A percentile compares a stretch with the other conserved stretches of the same genome.
Conservation (phyloP, 2,329 filamentous ascomycete species). For the Fonsecaea monophora region DNA sequence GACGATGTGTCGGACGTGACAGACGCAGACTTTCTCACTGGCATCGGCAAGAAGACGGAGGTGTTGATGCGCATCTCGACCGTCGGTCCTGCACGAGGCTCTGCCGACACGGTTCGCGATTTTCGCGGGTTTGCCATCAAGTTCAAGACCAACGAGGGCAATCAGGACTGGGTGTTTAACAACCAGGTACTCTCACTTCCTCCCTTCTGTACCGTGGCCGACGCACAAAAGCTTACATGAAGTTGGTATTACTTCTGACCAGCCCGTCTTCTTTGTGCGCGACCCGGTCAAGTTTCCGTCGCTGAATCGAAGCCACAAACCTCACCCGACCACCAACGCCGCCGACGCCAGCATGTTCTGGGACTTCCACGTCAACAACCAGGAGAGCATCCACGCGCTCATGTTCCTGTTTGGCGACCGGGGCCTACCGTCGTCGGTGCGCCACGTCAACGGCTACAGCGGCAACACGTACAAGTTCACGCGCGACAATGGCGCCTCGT, state of each 20-base stretch:
- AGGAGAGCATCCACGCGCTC: conserved; percentile 67
- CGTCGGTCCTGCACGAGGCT: conserved; percentile 54
- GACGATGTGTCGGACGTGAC: conserved; percentile 64
- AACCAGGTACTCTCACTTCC: conserved; percentile 40
- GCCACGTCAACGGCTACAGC: conserved; percentile 72
- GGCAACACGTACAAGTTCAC: conserved; percentile 72
- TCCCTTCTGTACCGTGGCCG: background rate
- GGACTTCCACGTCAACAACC: conserved; percentile 68
- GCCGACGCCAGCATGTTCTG: conserved; percentile 74
- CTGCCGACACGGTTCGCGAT: conserved; percentile 53
- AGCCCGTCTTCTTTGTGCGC: conserved; percentile 73
- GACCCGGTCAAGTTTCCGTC: conserved; percentile 76
- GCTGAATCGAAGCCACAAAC: conserved; percentile 77
- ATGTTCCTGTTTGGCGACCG: conserved; percentile 72
- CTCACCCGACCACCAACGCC: conserved; percentile 71
- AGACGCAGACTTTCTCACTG: conserved; percentile 60
- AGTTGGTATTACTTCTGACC: background rate
- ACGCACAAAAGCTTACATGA: background rate
- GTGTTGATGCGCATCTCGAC: conserved; percentile 58
- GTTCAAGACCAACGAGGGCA: conserved; percentile 61
- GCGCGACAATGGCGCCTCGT: conserved; percentile 67
- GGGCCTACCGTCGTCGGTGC: conserved; percentile 69
- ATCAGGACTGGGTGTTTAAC: conserved; percentile 58
- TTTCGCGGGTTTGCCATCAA: conserved; percentile 61
- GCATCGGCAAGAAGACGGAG: conserved; percentile 61